These are phyloP conservation scores for Fusarium coicis DNA, from an alignment of 2,329 filamentous ascomycete species.

Conservation along the genomic window DNA sequence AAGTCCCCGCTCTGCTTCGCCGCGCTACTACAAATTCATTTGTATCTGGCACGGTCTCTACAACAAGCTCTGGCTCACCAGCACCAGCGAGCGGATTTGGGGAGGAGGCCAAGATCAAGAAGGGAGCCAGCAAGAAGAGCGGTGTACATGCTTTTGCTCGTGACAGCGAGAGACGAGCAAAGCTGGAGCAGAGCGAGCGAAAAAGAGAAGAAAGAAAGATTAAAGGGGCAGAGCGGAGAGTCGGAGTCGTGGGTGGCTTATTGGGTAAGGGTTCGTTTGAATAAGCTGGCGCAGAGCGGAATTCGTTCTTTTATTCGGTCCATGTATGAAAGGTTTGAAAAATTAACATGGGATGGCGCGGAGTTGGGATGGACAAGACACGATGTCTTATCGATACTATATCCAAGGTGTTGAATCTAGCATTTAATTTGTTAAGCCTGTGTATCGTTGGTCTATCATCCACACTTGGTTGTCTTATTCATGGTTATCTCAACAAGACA, in stretches of 20 bases:
- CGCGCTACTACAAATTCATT: conserved; percentile 77
- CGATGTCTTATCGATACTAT: conserved; percentile 5
- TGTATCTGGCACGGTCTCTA: conserved; percentile 52
- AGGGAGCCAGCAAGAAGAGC: conserved; percentile 68
- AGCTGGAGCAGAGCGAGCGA: conserved; percentile 66
- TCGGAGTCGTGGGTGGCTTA: conserved; percentile 67
- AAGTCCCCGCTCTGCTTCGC: conserved; percentile 76
- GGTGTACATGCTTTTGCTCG: conserved; percentile 70
- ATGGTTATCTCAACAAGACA: neutral
- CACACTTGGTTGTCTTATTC: neutral
- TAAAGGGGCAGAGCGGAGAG: conserved; percentile 66
- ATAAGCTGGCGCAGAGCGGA: conserved; percentile 35
- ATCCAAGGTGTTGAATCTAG: conserved; percentile 1
- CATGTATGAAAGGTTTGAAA: neutral
- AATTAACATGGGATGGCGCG: conserved; percentile 13
- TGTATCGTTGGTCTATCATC: neutral
- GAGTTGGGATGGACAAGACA: conserved; percentile 26
- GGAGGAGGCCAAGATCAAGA: conserved; percentile 67
- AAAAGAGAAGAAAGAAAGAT: conserved; percentile 68
- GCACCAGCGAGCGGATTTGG: conserved; percentile 53
- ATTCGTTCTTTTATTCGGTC: conserved; percentile 13
- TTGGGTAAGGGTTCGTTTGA: conserved; percentile 63
- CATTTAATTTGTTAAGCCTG: neutral
- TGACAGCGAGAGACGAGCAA: conserved; percentile 66
- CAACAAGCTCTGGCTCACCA: conserved; percentile 49